Evolutionary conservation across 257 asterid genomes (phyloP), one percentile per base, ranked within the genome.

Genomic region (Coffea eugenioides): DNA sequence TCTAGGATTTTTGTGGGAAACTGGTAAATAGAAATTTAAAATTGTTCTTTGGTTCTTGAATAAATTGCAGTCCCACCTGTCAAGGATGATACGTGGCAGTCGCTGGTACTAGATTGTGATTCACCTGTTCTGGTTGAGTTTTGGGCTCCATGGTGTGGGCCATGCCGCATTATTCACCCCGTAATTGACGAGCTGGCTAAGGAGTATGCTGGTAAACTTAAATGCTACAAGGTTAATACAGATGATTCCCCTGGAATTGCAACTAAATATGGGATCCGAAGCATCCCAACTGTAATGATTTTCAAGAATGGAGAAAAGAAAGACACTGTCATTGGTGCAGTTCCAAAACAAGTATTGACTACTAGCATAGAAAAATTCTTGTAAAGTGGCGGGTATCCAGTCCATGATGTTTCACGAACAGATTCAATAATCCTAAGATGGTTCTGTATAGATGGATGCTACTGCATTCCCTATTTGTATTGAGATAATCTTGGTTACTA

Each of bases 131-230:
- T 95, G 84, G 97, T 95, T 51, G 98, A 95, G 83, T 95, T 93
- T 77, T 95, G 98, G 98, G 98, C 98, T 57, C 98, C 98, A 0
- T 95, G 99, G 99, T 95, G 98, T 64, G 99, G 99, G 34, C 99
- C 99, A 0, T 95, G 99, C 85, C 94, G 96, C 70, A 95, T 93
- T 93, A 92, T 95, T 81, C 97, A 92, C 80, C 97, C 98, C 0
- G 85, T 94, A 68, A 88, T 95, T 9, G 96, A 92, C 75, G 93
- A 95, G 69, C 89, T 95, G 77, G 96, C 99, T 14, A 90, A 89
- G 88, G 80, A 88, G 8, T 95, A 88, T 48, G 78, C 89, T 0
- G 98, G 93, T 61, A 92, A 91, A 90, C 92, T 95, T 74, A 90
- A 93, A 73, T 92, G 91, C 91, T 93, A 77, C 94, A 93, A 95